Evolutionary conservation across 495 filamentous ascomycete species (phyloP).

Genomic region (Talaromyces wortmannii): DNA sequence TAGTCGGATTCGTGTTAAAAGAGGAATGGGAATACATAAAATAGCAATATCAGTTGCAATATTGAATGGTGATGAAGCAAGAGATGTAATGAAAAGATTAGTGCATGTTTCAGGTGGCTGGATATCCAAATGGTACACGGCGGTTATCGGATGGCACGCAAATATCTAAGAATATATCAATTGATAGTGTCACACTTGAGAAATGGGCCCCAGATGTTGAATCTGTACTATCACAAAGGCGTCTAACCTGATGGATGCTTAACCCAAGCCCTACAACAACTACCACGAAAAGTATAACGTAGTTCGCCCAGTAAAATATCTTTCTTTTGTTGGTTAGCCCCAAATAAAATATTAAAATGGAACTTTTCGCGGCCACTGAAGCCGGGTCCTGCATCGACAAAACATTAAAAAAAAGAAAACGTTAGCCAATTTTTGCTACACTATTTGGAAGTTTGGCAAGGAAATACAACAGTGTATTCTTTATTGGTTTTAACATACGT

Average conservation of each 20-base stretch:
- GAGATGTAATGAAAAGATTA: constrained; percentile 58
- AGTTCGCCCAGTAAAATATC: constrained; percentile 52
- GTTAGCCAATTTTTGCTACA: no score
- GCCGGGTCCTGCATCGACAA: no score
- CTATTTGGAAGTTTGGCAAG: no score
- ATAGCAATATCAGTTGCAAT: constrained; percentile 63
- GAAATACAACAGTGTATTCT: no score
- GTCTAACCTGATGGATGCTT: constrained; percentile 50
- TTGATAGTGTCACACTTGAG: no score
- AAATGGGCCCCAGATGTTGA: no score
- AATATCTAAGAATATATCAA: constrained; percentile 44
- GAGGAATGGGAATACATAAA: constrained; percentile 62
- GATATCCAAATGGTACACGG: constrained; percentile 38
- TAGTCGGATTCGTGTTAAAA: constrained; percentile 64
- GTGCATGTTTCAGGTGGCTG: constrained; percentile 33
- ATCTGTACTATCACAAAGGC: no score
- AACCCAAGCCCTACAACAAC: constrained; percentile 59
- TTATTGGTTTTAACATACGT: no score
- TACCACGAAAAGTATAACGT: constrained; percentile 52
- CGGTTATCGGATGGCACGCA: constrained; percentile 58
- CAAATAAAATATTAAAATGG: constrained; percentile 67
- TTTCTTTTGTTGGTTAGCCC: constrained; percentile 55
- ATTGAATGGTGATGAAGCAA: constrained; percentile 62
- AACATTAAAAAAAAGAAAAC: no score
- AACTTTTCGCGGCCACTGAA: constrained; percentile 48